These are phyloP conservation scores for Hordeum vulgare DNA, from an alignment of 176 grass and related monocot genomes.

Conservation along the genomic window MorexV3_pseudomolecules_assembly NC_058523.1:127586439-127586938, in stretches of 20 bases:
- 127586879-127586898: conserved; percentile 52
- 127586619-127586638: background rate
- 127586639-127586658: conserved; percentile 74
- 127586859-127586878: conserved; percentile 64
- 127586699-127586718: conserved; percentile 92
- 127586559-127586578: too few relatives aligned
- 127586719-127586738: conserved; percentile 25
- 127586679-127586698: conserved; percentile 86
- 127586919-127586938: conserved; percentile 73
- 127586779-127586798: background rate
- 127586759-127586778: background rate
- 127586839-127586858: background rate
- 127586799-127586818: background rate
- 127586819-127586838: too few relatives aligned
- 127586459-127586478: conserved; percentile 99
- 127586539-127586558: too few relatives aligned
- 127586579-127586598: too few relatives aligned
- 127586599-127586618: too few relatives aligned
- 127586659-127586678: conserved; percentile 93
- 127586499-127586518: conserved; percentile 59
- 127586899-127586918: conserved; percentile 75
- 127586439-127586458: conserved; percentile 89
- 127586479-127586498: conserved; percentile 95
- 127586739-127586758: background rate
- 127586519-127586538: too few relatives aligned